Conservation (phyloP, 305 asterid genomes). For the Caryopteris hybrid region DNA sequence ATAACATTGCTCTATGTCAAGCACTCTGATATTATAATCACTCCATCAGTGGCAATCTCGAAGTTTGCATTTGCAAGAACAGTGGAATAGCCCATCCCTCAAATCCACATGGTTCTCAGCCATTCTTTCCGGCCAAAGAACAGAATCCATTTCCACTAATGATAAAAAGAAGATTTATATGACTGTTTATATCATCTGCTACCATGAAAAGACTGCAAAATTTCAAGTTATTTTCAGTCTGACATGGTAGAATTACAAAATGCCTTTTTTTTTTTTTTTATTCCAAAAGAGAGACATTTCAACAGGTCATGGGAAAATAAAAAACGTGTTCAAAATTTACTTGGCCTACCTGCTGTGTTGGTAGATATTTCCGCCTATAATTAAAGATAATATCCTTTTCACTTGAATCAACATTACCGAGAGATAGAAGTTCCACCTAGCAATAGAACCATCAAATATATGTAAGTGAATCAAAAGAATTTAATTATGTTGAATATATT, state of each 20-base stretch:
- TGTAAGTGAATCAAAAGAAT: slow-evolving; percentile 5
- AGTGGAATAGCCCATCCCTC: background rate
- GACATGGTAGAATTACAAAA: background rate
- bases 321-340: background rate
- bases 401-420: slow-evolving; percentile 35
- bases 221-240: background rate
- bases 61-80: background rate
- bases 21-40: background rate
- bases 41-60: background rate
- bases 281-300: background rate
- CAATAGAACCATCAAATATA: slow-evolving; percentile 14
- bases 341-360: slow-evolving; percentile 71
- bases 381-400: slow-evolving; percentile 82
- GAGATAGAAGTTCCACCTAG: slow-evolving; percentile 85
- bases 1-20: background rate
- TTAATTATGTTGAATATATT: background rate
- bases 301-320: background rate
- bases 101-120: background rate
- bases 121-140: background rate
- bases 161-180: background rate
- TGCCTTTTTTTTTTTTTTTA: background rate
- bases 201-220: background rate
- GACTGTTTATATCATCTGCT: background rate
- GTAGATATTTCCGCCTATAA: slow-evolving; percentile 81
- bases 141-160: background rate